phyloP scores from a whole-genome alignment of 352 stramenopile species.

The Phytophthora sp. region DNA sequence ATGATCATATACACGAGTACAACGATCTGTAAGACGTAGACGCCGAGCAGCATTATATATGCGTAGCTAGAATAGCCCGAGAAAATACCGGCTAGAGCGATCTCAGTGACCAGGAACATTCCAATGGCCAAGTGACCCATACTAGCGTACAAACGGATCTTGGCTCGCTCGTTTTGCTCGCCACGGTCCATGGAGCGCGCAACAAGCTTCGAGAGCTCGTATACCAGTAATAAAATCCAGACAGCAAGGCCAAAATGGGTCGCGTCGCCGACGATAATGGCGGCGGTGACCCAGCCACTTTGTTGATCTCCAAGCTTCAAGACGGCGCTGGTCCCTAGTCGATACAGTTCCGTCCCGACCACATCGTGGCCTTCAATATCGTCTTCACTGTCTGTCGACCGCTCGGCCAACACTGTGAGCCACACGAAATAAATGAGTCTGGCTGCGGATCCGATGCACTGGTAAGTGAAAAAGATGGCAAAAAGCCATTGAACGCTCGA shows the following conservation, averaged over 20 bases:
- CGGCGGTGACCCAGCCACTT: conserved; percentile 32
- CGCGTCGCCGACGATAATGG: conserved; percentile 40
- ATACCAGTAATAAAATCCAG: conserved; percentile 48
- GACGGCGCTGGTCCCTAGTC: conserved; percentile 33
- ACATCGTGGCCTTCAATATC: conserved; percentile 15
- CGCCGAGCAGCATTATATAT: conserved; percentile 33
- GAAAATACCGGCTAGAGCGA: conserved; percentile 27
- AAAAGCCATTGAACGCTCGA: conserved; percentile 39
- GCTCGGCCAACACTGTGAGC: conserved; percentile 16
- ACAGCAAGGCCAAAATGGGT: conserved; percentile 38
- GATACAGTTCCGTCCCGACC: conserved; percentile 38
- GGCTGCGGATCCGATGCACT: conserved; percentile 21
- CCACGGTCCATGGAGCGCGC: conserved; percentile 44
- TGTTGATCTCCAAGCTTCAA: conserved; percentile 29
- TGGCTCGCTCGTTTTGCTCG: conserved; percentile 37
- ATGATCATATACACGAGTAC: conserved; percentile 40
- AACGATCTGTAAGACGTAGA: conserved; percentile 39
- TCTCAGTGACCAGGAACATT: conserved; percentile 25
- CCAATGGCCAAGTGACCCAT: conserved; percentile 30
- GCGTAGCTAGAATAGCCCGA: conserved; percentile 42
- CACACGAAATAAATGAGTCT: conserved; percentile 36
- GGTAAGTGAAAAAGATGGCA: conserved; percentile 37
- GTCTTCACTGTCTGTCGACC: background rate
- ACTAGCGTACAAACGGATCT: conserved; percentile 41
- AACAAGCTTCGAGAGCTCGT: conserved; percentile 50